Conservation (phyloP, 1,284 basidiomycete genomes). For the Ceratobasidium sp. region DNA sequence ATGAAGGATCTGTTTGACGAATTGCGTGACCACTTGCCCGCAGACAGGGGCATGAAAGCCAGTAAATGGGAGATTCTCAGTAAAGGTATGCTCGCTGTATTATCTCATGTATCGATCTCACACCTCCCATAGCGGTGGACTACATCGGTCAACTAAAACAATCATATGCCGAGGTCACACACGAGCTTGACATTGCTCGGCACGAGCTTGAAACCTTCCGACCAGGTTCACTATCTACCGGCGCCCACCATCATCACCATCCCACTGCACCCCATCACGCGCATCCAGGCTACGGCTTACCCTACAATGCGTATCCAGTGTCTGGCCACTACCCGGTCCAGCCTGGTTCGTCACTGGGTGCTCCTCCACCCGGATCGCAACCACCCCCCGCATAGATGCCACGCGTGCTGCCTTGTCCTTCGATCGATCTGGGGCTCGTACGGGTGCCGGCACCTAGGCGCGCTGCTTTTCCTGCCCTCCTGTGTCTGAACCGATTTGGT, state of each 20-base stretch:
- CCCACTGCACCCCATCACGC: conserved; percentile 37
- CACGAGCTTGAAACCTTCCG: conserved; percentile 76
- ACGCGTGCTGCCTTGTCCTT: conserved; percentile 19
- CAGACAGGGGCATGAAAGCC: conserved; percentile 91
- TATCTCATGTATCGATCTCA: conserved; percentile 40
- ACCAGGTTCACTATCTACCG: conserved; percentile 40
- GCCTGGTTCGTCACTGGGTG: conserved; percentile 25
- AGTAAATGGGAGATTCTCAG: conserved; percentile 97
- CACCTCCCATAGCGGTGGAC: conserved; percentile 74
- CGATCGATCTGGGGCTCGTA: conserved; percentile 25
- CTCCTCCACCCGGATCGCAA: conserved; percentile 18
- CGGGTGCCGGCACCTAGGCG: conserved; percentile 24
- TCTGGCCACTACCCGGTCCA: conserved; percentile 37
- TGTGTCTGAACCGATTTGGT: conserved; percentile 15
- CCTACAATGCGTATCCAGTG: conserved; percentile 36
- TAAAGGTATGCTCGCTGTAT: conserved; percentile 70
- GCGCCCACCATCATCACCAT: conserved; percentile 41
- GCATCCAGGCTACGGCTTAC: conserved; percentile 35
- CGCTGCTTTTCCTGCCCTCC: conserved; percentile 29
- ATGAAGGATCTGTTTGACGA: conserved; percentile 99
- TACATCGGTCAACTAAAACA: conserved; percentile 82
- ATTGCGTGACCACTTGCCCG: conserved; percentile 87
- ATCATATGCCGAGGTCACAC: conserved; percentile 75
- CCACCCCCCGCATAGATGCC: conserved; percentile 38
- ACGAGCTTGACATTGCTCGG: conserved; percentile 80